These are phyloP conservation scores for Coemansia sp. DNA, from an alignment of 192 early-diverging fungal genomes.

Conservation along the genomic window DNA sequence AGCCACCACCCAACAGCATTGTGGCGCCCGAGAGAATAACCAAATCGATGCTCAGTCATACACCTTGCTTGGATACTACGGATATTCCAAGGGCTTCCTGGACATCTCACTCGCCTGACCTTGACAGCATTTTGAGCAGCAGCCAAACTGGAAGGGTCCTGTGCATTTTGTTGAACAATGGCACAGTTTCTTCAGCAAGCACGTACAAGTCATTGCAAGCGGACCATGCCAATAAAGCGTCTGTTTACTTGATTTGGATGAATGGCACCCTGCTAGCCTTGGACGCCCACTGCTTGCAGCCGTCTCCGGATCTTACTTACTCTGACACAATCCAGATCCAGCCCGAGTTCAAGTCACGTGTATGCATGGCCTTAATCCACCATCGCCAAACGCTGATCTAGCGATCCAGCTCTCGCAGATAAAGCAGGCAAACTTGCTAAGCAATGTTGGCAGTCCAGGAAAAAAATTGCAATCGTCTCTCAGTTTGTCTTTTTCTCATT, in stretches of 20 bases:
- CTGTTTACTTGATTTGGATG: neutral
- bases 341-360: neutral
- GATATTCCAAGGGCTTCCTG: slow-evolving; percentile 17
- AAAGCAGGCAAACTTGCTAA: neutral
- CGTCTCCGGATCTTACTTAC: neutral
- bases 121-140: neutral
- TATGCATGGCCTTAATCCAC: slow-evolving; percentile 7
- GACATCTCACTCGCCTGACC: slow-evolving; percentile 3
- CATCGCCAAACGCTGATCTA: neutral
- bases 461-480: neutral
- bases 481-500: neutral
- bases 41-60: too few relatives aligned
- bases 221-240: neutral
- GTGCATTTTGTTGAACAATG: slow-evolving; percentile 2
- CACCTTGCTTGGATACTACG: neutral
- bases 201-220: neutral
- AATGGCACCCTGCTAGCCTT: neutral
- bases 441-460: neutral
- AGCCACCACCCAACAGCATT: neutral
- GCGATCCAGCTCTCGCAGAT: neutral
- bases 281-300: neutral
- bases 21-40: neutral
- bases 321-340: neutral
- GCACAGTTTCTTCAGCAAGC: slow-evolving; percentile 8
- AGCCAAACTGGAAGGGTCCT: neutral